Base-by-base conservation (phyloP, 306 rosid species). In the Cicer arietinum region DNA sequence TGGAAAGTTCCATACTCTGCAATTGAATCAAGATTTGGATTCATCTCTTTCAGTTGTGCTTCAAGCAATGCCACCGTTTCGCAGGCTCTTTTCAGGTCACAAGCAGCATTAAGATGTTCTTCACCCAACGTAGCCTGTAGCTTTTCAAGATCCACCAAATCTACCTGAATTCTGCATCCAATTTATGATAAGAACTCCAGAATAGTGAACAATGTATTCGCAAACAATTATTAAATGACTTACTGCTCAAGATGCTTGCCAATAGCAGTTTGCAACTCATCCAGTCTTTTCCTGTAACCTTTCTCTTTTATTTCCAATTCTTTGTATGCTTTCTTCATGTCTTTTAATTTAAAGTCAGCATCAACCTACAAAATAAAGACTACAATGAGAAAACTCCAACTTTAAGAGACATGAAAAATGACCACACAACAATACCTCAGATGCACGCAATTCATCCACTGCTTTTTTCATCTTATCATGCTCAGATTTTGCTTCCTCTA, bases 21-120 rank as follows among this genome's bases (percentile, higher is more conserved):
- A 35, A 94, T 92, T 37, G 97, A 91, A 85, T 94, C 98, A 71
- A 94, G 98, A 85, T 91, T 94, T 39, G 98, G 97, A 86, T 83
- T 94, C 97, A 94, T 90, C 83, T 91, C 97, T 83, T 94, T 94
- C 83, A 94, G 66, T 48, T 91, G 95, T 67, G 95, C 91, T 86
- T 94, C 98, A 67, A 91, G 76, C 74, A 91, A 70, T 1, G 89
- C 74, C 5, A 90, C 95, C 89, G 84, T 86, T 87, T 90, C 96
- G 74, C 89, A 88, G 74, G 89, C 91, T 78, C 79, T 85, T 85
- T 89, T 91, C 67, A 94, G 87, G 81, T 84, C 94, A 83, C 90
- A 82, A 74, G 77, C 77, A 54, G 83, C 85, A 52, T 74, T 87
- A 7, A 89, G 86, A 62, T 53, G 77, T 73, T 83, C 88, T 79